phyloP scores from a whole-genome alignment of 176 grass and related monocot genomes.

The Eragrostis nindensis region DNA sequence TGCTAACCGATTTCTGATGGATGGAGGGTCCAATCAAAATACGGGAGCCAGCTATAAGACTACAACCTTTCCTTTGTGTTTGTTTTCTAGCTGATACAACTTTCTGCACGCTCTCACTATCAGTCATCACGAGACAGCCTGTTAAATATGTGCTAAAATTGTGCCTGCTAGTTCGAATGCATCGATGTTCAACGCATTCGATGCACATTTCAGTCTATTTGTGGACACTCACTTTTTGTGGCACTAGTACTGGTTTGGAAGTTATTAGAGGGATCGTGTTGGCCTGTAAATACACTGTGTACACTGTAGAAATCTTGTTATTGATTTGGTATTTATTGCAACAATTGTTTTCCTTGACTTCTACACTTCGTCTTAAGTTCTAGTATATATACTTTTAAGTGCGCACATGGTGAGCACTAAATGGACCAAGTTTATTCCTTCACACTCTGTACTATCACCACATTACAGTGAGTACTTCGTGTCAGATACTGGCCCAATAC shows the following conservation, averaged over 20 bases:
- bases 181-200: conserved; percentile 17
- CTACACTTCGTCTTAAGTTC: background rate
- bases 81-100: conserved; percentile 15
- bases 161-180: conserved; percentile 10
- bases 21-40: conserved; percentile 35
- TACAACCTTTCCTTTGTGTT: conserved; percentile 18
- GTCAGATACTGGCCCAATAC: conserved; percentile 30
- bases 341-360: conserved; percentile 36
- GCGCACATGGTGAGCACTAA: conserved; percentile 46
- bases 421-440: conserved; percentile 32
- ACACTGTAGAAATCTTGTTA: conserved; percentile 26
- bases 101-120: conserved; percentile 20
- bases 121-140: conserved; percentile 5
- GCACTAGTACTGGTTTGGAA: background rate
- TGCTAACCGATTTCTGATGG: conserved; percentile 36
- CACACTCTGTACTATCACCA: conserved; percentile 1
- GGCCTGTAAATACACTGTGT: background rate
- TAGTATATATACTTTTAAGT: conserved; percentile 23
- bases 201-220: background rate
- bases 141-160: background rate
- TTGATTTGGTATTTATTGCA: conserved; percentile 23
- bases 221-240: background rate
- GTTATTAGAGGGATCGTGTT: conserved; percentile 8
- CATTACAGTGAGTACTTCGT: conserved; percentile 29
- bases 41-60: conserved; percentile 41